Base-by-base conservation (phyloP, 495 filamentous ascomycete species). In the Lasiosphaeriaceae sp. region DNA sequence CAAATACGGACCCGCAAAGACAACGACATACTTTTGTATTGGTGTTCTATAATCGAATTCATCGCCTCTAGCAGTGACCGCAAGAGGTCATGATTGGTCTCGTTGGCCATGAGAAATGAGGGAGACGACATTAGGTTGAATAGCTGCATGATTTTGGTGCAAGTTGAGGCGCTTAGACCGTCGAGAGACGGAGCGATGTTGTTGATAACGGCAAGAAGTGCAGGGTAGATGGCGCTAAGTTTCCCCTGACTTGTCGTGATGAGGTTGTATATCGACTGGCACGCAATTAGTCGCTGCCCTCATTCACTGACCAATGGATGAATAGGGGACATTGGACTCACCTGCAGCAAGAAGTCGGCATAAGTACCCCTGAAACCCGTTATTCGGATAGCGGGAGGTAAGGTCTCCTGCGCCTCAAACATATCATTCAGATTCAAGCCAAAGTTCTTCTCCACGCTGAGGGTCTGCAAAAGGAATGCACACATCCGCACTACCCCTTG, bases 401-500 rank as follows among this genome's bases (percentile, higher is more conserved):
- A 71, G 2, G 88, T 91, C 34, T 96, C 90, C 67, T 97, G 95
- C 2, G 83, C 88, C 54, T 94, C 88, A 56, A 99, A 97, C 24
- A 78, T 79, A 69, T 89, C 90, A 72, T 96, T 97, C 53, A 97
- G 77, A 63, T 90, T 90, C 66, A 87, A 84, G 11, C 92, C 92
- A 71, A 97, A 97, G 54, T 88, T 94, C 41, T 85, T 83, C 74
- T 97, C 94, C 1, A 92, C 90, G 65, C 93, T 97, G 65, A 97
- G 76, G 1, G 95, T 99, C 69, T 99, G 94, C 43, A 97, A 72
- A 48, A 97, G 84, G 74, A 99, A 97, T 22, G 95, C 87, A 72
- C 94, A 97, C 92, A 97, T 96, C 41, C 93, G 79, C 19, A 97
- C 90, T 3, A 97, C 82, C 0, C 95, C 92, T 65, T 96, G 90